Percentiles rank a stretch among this genome's conserved stretches.
phyloP scores from a whole-genome alignment of 2,329 filamentous ascomycete genomes.

The Penicillium sp. region DNA sequence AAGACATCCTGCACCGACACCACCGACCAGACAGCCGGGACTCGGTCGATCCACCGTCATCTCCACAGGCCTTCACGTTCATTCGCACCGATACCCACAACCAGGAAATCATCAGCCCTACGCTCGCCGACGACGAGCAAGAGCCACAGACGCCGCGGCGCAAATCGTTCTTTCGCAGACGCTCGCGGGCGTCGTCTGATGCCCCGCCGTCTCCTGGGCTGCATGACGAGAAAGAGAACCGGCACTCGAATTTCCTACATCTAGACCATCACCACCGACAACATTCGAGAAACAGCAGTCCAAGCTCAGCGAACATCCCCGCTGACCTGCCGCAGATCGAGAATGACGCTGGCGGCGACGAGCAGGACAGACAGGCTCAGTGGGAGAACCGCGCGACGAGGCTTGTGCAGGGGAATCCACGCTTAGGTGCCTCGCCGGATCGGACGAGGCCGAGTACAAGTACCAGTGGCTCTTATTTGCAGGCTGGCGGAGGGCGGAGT shows the following conservation, averaged over 20 bases:
- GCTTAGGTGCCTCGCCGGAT: conserved; percentile 38
- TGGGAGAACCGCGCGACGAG: conserved; percentile 96
- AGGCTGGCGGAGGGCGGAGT: conserved; percentile 26
- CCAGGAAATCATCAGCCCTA: conserved; percentile 73
- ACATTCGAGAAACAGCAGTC: conserved; percentile 30
- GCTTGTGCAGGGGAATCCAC: conserved; percentile 60
- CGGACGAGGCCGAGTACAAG: not conserved
- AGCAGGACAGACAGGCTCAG: conserved; percentile 61
- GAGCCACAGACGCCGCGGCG: conserved; percentile 30
- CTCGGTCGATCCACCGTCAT: conserved; percentile 29
- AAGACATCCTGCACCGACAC: conserved; percentile 61
- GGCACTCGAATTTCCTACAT: conserved; percentile 33
- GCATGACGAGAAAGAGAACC: conserved; percentile 23
- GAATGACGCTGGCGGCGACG: conserved; percentile 43
- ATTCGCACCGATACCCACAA: conserved; percentile 77
- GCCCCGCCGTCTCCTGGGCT: not conserved
- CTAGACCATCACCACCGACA: conserved; percentile 22
- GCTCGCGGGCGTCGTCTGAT: conserved; percentile 20
- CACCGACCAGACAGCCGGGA: conserved; percentile 21
- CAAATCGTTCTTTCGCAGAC: conserved; percentile 30
- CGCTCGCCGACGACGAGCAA: conserved; percentile 40
- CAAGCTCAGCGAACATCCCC: conserved; percentile 66
- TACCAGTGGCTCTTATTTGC: conserved; percentile 7
- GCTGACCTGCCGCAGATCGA: conserved; percentile 72
- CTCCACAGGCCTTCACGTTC: conserved; percentile 63